Evolutionary conservation across 2,329 filamentous ascomycete genomes (phyloP), one percentile per base, ranked within the genome.

Genomic region (Phaeomoniella chlamydospora): DNA sequence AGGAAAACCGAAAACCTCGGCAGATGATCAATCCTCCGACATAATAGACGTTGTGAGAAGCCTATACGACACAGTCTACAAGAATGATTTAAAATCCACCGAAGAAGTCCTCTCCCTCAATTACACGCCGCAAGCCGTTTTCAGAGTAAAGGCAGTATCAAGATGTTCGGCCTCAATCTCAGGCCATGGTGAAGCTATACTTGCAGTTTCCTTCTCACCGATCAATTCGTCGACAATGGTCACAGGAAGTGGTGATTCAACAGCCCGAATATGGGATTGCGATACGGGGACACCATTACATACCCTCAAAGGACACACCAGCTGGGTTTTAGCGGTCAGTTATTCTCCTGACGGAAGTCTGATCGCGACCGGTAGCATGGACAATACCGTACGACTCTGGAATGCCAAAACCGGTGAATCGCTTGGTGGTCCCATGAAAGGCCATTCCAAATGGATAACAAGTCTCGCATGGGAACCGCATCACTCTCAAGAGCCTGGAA

Each of bases 391-490:
- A n/a, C 69, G 86, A 33, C 63, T 96, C 33, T 96, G 49, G 86
- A 78, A 94, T 50, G 76, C 87, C 0, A 75, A 75, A 42, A 86
- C 80, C 3, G 90, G 90, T 10, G 78, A 81, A 49, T 62, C 78
- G 12, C 56, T 82, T 4, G 82, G 83, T 3, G 69, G 71, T 13
- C 69, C 77, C 2, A 64, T 94, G 47, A 87, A 80, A 50, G 90
- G 88, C 0, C 90, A 96, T 53, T 72, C 74, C 0, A 92, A 93
- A 57, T 93, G 83, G 75, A 79, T 94, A 38, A 88, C 81, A 14
- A 85, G 75, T 50, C 65, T 94, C 33, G 75, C 80, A 0, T 98
- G 90, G 90, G 84, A 96, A 54, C 90, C 90, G 6, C 94, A 86
- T 56, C 88, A 96, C 54, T 62, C 82, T 14, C 86, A 88, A 66